Conservation (phyloP, 768 basidiomycete species). For the Serendipita vermifera region DNA sequence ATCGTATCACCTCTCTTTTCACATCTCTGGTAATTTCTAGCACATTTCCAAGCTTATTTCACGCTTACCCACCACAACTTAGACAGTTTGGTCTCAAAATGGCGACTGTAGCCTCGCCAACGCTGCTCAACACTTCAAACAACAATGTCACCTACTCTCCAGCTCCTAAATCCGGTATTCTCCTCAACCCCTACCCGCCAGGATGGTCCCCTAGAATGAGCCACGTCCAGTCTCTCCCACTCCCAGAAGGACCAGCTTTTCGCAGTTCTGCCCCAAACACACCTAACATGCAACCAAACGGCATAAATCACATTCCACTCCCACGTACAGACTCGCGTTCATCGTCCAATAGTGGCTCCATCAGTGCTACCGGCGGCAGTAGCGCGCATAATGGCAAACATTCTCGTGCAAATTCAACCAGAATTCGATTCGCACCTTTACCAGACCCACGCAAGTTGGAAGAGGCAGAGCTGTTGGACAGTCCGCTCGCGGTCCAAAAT, state of each 20-base stretch:
- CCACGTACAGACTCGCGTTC: background rate
- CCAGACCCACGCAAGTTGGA: constrained; percentile 57
- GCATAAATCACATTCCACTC: background rate
- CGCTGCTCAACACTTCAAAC: background rate
- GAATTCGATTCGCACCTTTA: constrained; percentile 74
- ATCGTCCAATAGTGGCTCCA: background rate
- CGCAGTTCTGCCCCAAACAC: background rate
- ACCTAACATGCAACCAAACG: background rate
- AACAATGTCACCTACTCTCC: background rate
- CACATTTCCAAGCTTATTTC: background rate
- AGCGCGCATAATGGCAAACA: background rate
- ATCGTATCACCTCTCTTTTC: background rate
- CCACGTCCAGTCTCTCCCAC: background rate
- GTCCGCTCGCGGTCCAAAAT: background rate
- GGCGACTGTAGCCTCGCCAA: background rate
- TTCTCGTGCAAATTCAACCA: constrained; percentile 12
- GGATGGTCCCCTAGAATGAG: background rate
- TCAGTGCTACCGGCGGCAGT: background rate
- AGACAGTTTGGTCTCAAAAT: background rate
- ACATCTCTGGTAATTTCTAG: background rate
- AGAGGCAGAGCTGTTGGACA: constrained; percentile 28
- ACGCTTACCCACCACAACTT: constrained; percentile 2
- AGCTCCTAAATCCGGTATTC: background rate
- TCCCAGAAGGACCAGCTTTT: background rate
- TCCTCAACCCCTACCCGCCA: background rate